Percentiles rank a stretch among this genome's conserved stretches.
Conservation (phyloP, 2,329 filamentous ascomycete genomes). For the Colletotrichum sp. region DNA sequence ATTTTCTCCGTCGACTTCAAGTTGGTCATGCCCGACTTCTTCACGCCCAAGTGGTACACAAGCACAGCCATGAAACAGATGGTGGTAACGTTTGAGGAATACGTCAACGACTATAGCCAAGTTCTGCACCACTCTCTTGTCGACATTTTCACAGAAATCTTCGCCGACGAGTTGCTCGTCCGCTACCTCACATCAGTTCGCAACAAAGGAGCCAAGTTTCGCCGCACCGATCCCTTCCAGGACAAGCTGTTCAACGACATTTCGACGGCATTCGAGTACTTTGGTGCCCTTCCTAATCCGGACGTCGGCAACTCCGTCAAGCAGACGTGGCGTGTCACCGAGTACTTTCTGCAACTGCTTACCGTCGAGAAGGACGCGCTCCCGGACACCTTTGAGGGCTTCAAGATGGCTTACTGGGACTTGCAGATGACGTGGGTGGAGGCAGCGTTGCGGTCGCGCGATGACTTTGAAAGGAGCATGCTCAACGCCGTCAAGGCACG, state of each 20-base stretch:
- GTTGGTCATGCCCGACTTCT: constrained; percentile 84
- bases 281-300: constrained; percentile 72
- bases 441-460: constrained; percentile 81
- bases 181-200: constrained; percentile 83
- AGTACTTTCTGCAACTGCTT: constrained; percentile 82
- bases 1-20: constrained; percentile 93
- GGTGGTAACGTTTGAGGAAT: constrained; percentile 93
- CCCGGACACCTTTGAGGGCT: constrained; percentile 78
- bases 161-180: constrained; percentile 88
- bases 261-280: constrained; percentile 88
- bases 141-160: constrained; percentile 92
- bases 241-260: constrained; percentile 96
- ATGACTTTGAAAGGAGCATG: constrained; percentile 94
- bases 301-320: constrained; percentile 79
- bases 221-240: constrained; percentile 82
- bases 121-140: constrained; percentile 86
- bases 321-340: constrained; percentile 89
- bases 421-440: constrained; percentile 96
- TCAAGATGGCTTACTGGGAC: constrained; percentile 92
- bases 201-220: constrained; percentile 91
- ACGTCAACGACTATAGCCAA: constrained; percentile 83
- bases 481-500: constrained; percentile 85
- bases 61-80: constrained; percentile 91
- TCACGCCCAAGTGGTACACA: constrained; percentile 88
- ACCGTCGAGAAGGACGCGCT: constrained; percentile 75